phyloP scores from a whole-genome alignment of 345 rosid genomes.

The Pistacia integerrima region DNA sequence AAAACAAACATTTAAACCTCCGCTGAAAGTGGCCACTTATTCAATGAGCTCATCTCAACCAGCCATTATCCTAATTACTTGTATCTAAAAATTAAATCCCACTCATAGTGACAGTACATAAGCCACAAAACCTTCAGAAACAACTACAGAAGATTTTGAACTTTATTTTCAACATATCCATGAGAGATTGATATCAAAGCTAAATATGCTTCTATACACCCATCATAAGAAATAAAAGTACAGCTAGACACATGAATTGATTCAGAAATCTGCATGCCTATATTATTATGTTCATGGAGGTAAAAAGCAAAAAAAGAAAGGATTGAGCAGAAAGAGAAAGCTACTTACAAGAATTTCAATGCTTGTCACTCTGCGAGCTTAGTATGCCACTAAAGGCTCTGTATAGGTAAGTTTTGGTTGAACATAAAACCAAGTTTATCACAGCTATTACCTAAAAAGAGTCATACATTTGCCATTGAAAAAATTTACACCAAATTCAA shows the following conservation, averaged over 20 bases:
- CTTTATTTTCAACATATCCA: not conserved
- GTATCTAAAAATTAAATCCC: not conserved
- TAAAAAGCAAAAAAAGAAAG: too few relatives aligned
- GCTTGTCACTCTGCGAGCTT: too few relatives aligned
- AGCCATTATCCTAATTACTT: not conserved
- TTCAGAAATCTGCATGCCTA: not conserved
- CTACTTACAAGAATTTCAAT: too few relatives aligned
- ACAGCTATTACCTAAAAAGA: too few relatives aligned
- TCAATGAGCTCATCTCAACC: not conserved
- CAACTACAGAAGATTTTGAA: not conserved
- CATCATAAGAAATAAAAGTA: not conserved
- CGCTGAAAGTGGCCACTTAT: not conserved
- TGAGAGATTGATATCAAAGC: not conserved
- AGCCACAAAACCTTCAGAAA: not conserved
- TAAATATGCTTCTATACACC: not conserved
- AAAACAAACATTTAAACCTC: too few relatives aligned
- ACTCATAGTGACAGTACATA: not conserved
- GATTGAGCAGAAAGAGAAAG: too few relatives aligned
- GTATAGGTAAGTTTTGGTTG: too few relatives aligned
- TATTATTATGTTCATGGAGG: constrained; percentile 32
- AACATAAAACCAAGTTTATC: too few relatives aligned
- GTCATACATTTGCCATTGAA: too few relatives aligned
- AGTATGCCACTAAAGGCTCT: too few relatives aligned
- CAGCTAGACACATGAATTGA: not conserved
- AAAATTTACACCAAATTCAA: too few relatives aligned